Evolutionary conservation across 495 filamentous ascomycete species (phyloP).

Genomic region (Cercophora newfieldiana): DNA sequence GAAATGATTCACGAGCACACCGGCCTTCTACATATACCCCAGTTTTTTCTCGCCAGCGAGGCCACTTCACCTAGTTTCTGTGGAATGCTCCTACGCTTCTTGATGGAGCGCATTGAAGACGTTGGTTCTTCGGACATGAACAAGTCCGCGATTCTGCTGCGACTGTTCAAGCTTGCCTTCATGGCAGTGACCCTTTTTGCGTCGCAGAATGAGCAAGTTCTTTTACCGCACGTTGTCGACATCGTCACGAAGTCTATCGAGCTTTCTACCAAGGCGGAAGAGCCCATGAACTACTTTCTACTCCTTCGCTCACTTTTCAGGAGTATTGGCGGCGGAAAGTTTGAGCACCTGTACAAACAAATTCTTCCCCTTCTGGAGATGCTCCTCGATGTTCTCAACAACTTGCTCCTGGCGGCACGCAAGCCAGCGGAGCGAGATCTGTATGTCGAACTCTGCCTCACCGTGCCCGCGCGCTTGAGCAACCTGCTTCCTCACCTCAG

Average conservation of each 20-base stretch:
- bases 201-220: slow-evolving; percentile 88
- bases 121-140: slow-evolving; percentile 89
- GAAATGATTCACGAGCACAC: slow-evolving; percentile 98
- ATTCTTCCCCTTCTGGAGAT: slow-evolving; percentile 95
- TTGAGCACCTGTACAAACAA: slow-evolving; percentile 97
- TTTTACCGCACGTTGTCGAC: slow-evolving; percentile 92
- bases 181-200: slow-evolving; percentile 99
- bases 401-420: slow-evolving; percentile 80
- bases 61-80: slow-evolving; percentile 96
- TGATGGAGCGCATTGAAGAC: slow-evolving; percentile 94
- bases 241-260: slow-evolving; percentile 96
- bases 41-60: slow-evolving; percentile 97
- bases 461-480: slow-evolving; percentile 90
- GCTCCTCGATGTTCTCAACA: slow-evolving; percentile 95
- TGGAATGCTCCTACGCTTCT: slow-evolving; percentile 93
- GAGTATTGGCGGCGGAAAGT: slow-evolving; percentile 95
- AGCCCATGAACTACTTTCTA: slow-evolving; percentile 98
- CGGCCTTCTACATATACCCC: slow-evolving; percentile 88
- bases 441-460: slow-evolving; percentile 94
- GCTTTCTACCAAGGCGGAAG: slow-evolving; percentile 89
- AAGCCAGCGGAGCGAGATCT: slow-evolving; percentile 91
- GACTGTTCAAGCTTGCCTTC: slow-evolving; percentile 97
- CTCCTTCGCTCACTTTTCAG: slow-evolving; percentile 88
- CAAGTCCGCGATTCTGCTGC: slow-evolving; percentile 85
- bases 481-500: slow-evolving; percentile 96